Percentiles rank a stretch among this genome's conserved stretches.
phyloP scores from a whole-genome alignment of 306 rosid genomes.

The Dalbergia cultrata region DNA sequence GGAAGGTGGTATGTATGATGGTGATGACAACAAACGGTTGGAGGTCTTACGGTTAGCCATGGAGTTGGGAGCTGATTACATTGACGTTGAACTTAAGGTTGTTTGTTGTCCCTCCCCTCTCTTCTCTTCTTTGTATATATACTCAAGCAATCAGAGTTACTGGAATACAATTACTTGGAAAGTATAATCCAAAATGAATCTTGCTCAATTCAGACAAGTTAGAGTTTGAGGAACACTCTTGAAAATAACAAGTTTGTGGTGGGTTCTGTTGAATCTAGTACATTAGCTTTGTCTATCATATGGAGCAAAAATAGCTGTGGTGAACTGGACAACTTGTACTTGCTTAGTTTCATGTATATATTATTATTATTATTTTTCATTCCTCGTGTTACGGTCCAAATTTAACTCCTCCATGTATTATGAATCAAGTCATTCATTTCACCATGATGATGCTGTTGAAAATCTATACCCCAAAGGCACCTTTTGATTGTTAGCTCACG shows the following conservation, averaged over 20 bases:
- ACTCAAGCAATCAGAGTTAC: constrained; percentile 27
- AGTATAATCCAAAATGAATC: not conserved
- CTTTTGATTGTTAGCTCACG: not conserved
- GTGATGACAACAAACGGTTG: constrained; percentile 75
- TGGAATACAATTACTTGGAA: not conserved
- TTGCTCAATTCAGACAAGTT: not conserved
- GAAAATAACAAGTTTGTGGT: not conserved
- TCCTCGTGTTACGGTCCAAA: constrained; percentile 1
- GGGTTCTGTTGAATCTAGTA: constrained; percentile 24
- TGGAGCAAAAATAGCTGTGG: constrained; percentile 1
- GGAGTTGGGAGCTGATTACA: constrained; percentile 86
- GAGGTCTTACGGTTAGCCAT: constrained; percentile 76
- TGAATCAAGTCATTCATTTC: constrained; percentile 11
- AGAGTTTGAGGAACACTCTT: not conserved
- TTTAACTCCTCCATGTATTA: constrained; percentile 13
- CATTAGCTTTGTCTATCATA: constrained; percentile 8
- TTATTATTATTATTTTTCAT: not conserved
- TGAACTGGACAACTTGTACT: not conserved
- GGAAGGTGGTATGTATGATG: constrained; percentile 91
- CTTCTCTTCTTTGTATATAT: constrained; percentile 1
- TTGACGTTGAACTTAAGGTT: constrained; percentile 92
- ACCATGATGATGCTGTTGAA: constrained; percentile 33
- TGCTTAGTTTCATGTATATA: constrained; percentile 24
- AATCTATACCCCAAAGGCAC: constrained; percentile 7
- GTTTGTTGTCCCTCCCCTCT: constrained; percentile 17